Conservation (phyloP, 192 early-diverging fungal species). For the Umbelopsis ramanniana region DNA sequence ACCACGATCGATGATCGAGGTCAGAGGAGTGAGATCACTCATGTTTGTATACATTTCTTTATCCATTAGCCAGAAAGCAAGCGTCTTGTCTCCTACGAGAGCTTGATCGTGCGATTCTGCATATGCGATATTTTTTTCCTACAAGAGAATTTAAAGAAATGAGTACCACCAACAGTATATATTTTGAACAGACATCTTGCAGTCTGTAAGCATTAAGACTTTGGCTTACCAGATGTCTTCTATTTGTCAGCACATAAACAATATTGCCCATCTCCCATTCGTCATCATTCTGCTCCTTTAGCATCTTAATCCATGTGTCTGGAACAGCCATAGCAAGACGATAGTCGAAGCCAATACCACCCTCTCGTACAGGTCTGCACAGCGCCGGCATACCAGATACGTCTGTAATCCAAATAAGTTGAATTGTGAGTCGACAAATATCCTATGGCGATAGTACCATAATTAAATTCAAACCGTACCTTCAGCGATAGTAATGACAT, state of each 20-base stretch:
- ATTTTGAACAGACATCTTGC: background rate
- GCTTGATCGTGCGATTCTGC: constrained; percentile 98
- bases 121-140: constrained; percentile 95
- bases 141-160: background rate
- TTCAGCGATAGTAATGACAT: constrained; percentile 93
- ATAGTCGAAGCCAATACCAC: constrained; percentile 97
- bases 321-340: constrained; percentile 95
- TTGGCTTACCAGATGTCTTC: constrained; percentile 71
- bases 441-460: too few relatives aligned
- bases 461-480: constrained; percentile 44
- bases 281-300: constrained; percentile 91
- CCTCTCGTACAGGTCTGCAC: constrained; percentile 83
- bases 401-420: constrained; percentile 52
- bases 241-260: constrained; percentile 86
- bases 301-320: constrained; percentile 99
- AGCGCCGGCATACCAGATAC: constrained; percentile 99
- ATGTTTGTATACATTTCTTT: constrained; percentile 98
- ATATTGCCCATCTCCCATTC: constrained; percentile 92
- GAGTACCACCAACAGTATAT: background rate
- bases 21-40: constrained; percentile 78
- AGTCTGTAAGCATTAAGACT: background rate
- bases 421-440: background rate
- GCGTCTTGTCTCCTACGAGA: constrained; percentile 96
- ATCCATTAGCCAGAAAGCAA: constrained; percentile 99
- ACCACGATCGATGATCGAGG: constrained; percentile 94